Conservation (phyloP, 345 rosid genomes). For the Sisymbrium altissimum region DNA sequence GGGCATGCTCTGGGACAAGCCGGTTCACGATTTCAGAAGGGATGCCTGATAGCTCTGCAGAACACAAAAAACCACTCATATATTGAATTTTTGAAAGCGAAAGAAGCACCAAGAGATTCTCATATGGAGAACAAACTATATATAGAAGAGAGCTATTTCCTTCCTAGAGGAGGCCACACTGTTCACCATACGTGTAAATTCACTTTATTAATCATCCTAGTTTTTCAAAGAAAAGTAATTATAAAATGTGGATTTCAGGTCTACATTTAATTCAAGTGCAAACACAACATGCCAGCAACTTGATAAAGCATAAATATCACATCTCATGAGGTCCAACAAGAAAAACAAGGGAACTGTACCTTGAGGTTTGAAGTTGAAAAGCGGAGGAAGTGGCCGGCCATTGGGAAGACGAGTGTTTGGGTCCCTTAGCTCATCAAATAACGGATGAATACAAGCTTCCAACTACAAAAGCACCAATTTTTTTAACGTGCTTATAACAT, state of each 20-base stretch:
- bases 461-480: slow-evolving; percentile 40
- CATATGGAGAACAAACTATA: background rate
- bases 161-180: background rate
- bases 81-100: background rate
- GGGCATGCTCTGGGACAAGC: slow-evolving; percentile 85
- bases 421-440: slow-evolving; percentile 90
- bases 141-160: background rate
- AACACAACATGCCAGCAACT: slow-evolving; percentile 8
- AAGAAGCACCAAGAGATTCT: background rate
- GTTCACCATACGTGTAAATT: background rate
- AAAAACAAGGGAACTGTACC: slow-evolving; percentile 38
- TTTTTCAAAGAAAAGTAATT: background rate
- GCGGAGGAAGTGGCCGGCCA: slow-evolving; percentile 94
- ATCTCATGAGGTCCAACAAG: background rate
- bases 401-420: slow-evolving; percentile 82
- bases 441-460: slow-evolving; percentile 89
- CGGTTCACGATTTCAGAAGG: slow-evolving; percentile 58
- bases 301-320: background rate
- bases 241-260: background rate
- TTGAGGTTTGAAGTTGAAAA: slow-evolving; percentile 77
- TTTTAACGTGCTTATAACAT: background rate
- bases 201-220: background rate
- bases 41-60: slow-evolving; percentile 72
- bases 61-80: background rate
- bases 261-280: background rate